phyloP scores from a whole-genome alignment of 306 rosid species.

The Quercus berberidifolia region DNA sequence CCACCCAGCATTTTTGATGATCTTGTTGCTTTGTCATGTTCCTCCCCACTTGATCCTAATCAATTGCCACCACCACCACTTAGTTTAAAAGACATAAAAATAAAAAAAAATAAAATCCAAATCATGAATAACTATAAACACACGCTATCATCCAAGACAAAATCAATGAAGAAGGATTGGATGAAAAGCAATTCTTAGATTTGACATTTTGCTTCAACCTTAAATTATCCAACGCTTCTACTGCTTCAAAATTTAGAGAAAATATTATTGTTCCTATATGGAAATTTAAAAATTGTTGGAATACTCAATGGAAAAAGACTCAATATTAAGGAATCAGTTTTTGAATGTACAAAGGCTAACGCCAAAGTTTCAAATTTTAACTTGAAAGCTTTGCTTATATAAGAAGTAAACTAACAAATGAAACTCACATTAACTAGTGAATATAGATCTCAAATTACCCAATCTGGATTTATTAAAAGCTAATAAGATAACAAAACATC shows the following conservation, averaged over 20 bases:
- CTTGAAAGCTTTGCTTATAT: background rate
- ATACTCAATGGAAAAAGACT: background rate
- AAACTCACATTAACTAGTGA: slow-evolving; percentile 9
- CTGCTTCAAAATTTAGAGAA: background rate
- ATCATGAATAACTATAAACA: background rate
- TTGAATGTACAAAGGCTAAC: background rate
- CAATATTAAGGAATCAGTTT: slow-evolving; percentile 1
- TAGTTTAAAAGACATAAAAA: background rate
- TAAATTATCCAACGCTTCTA: background rate
- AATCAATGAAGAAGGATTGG: background rate
- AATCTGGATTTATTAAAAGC: background rate
- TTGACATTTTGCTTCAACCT: background rate
- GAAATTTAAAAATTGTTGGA: background rate
- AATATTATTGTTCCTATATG: background rate
- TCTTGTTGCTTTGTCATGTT: slow-evolving; percentile 36
- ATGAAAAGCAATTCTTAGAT: background rate
- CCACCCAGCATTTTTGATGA: slow-evolving; percentile 65
- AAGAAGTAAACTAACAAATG: background rate
- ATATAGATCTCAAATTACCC: background rate
- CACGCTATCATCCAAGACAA: slow-evolving; percentile 2
- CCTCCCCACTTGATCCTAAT: slow-evolving; percentile 53
- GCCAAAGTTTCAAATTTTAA: background rate
- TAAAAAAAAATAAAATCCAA: background rate
- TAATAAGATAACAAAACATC: background rate
- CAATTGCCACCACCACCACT: slow-evolving; percentile 10